These are phyloP conservation scores for Trebouxia gelatinosa DNA, from an alignment of 163 green algal species.

Conservation along the genomic window DNA sequence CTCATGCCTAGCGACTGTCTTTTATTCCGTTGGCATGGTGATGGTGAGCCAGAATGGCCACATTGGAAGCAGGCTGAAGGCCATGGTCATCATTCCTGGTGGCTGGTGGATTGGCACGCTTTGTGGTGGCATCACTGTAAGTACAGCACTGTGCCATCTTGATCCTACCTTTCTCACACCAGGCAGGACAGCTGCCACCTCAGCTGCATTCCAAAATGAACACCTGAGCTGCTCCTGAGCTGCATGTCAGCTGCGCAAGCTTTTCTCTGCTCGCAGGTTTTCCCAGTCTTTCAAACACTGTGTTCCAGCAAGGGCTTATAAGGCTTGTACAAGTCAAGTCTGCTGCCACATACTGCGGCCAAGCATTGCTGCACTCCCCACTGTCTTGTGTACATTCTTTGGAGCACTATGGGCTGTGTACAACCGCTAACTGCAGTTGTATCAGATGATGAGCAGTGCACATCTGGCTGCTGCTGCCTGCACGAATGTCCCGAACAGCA, in stretches of 20 bases:
- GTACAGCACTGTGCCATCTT: not conserved
- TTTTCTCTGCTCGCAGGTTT: not conserved
- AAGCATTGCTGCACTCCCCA: too few relatives aligned
- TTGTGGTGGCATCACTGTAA: slow-evolving; percentile 18
- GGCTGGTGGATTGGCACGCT: slow-evolving; percentile 1
- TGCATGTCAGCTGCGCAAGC: not conserved
- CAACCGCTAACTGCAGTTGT: too few relatives aligned
- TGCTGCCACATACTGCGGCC: too few relatives aligned
- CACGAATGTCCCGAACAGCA: too few relatives aligned
- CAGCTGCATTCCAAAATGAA: too few relatives aligned
- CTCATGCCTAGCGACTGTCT: slow-evolving; percentile 17
- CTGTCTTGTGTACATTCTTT: too few relatives aligned
- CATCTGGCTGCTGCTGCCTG: too few relatives aligned
- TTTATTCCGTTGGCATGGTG: slow-evolving; percentile 22
- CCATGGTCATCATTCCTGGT: slow-evolving; percentile 12
- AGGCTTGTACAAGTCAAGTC: too few relatives aligned
- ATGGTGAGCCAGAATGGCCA: slow-evolving; percentile 6
- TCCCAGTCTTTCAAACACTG: not conserved
- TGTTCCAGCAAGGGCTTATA: not conserved
- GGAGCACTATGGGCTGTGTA: too few relatives aligned
- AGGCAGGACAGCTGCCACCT: too few relatives aligned
- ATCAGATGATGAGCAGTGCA: too few relatives aligned
- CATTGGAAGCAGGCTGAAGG: slow-evolving; percentile 6
- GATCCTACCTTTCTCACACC: not conserved
- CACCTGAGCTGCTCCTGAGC: too few relatives aligned